Percentiles rank a stretch among this genome's conserved stretches.
Conservation (phyloP, 257 asterid genomes). For the Salvia hispanica region DNA sequence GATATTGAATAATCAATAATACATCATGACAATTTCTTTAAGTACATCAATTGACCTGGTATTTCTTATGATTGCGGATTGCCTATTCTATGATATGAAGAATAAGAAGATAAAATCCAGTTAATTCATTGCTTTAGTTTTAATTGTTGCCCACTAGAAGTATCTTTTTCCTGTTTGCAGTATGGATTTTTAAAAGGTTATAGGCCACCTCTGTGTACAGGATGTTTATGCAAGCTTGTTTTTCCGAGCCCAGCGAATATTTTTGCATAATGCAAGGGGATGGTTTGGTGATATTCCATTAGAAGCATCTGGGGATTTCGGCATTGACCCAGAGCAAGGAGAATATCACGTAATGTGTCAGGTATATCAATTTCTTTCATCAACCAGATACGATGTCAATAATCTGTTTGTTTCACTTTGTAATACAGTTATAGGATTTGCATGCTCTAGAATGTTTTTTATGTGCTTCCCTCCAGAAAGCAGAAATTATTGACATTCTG, state of each 20-base stretch:
- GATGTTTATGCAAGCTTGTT: constrained; percentile 85
- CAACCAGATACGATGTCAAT: too few relatives aligned
- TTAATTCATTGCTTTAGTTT: constrained; percentile 9
- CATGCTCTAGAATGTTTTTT: constrained; percentile 16
- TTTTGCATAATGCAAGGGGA: constrained; percentile 94
- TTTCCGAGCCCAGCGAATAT: constrained; percentile 94
- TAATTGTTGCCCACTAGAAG: constrained; percentile 5
- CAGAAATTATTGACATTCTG: constrained; percentile 27
- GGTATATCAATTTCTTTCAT: constrained; percentile 42
- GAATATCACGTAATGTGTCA: constrained; percentile 98
- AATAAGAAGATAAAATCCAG: not conserved
- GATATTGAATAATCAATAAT: constrained; percentile 18
- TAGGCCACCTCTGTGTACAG: constrained; percentile 45
- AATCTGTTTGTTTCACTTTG: not conserved
- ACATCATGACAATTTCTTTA: constrained; percentile 6
- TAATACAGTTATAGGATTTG: constrained; percentile 17
- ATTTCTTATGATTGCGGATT: not conserved
- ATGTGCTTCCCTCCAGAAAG: constrained; percentile 16
- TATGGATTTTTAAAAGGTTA: constrained; percentile 26
- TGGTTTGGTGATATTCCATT: constrained; percentile 97
- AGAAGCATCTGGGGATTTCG: constrained; percentile 99
- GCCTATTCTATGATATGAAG: constrained; percentile 12
- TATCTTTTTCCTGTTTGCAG: constrained; percentile 10
- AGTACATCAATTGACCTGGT: constrained; percentile 17
- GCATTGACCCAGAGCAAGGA: constrained; percentile 97